Evolutionary conservation across 176 grass and related monocot species (phyloP).

Genomic region (Pontederia paniculata): DNA sequence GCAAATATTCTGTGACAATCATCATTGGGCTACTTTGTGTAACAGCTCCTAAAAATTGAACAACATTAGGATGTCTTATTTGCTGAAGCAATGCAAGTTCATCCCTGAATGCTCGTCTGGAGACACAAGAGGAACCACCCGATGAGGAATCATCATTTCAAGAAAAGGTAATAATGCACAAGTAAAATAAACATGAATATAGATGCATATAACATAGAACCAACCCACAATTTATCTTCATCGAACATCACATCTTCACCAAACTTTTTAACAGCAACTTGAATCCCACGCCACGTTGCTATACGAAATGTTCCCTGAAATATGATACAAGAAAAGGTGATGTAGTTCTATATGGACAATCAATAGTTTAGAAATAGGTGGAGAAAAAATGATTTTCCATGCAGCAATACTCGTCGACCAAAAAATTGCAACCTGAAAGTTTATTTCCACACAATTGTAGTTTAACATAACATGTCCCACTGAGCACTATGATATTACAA

Average conservation of each 20-base stretch:
- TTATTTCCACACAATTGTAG: too few relatives aligned
- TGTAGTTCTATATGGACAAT: neutral
- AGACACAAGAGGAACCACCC: slow-evolving; percentile 17
- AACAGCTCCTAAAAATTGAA: slow-evolving; percentile 94
- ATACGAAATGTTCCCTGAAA: slow-evolving; percentile 73
- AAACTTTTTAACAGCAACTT: slow-evolving; percentile 87
- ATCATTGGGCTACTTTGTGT: slow-evolving; percentile 99
- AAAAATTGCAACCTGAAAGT: too few relatives aligned
- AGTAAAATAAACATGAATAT: slow-evolving; percentile 18
- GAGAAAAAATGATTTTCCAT: neutral
- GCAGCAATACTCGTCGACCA: too few relatives aligned
- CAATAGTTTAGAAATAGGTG: neutral
- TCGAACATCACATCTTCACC: slow-evolving; percentile 74
- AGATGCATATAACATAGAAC: slow-evolving; percentile 21
- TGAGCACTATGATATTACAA: too few relatives aligned
- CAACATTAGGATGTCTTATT: slow-evolving; percentile 95
- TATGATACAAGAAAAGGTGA: slow-evolving; percentile 23
- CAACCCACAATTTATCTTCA: slow-evolving; percentile 91
- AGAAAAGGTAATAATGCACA: slow-evolving; percentile 5
- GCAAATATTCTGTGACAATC: slow-evolving; percentile 98
- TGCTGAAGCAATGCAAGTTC: slow-evolving; percentile 87
- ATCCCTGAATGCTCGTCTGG: slow-evolving; percentile 75
- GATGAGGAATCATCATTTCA: slow-evolving; percentile 19
- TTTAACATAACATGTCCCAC: too few relatives aligned
- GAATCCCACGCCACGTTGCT: slow-evolving; percentile 85